Percentiles rank a stretch among this genome's conserved stretches.
Evolutionary conservation across 2,329 filamentous ascomycete species (phyloP).

Genomic region (Aspergillus nomiae): DNA sequence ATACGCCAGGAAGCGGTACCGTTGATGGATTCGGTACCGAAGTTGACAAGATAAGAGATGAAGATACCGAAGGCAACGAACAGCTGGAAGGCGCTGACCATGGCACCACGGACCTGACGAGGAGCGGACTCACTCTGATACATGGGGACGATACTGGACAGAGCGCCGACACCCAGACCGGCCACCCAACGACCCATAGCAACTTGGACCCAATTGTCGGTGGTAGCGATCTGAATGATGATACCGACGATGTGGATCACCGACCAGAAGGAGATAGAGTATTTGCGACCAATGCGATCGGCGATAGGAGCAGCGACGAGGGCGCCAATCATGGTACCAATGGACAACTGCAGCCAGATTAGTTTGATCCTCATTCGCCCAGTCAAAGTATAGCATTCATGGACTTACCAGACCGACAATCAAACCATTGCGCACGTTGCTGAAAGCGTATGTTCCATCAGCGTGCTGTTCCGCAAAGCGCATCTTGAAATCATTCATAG

Average conservation of each 20-base stretch:
- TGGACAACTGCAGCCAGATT: conserved; percentile 40
- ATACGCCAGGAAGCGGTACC: conserved; percentile 52
- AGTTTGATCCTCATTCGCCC: conserved; percentile 1
- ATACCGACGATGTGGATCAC: conserved; percentile 49
- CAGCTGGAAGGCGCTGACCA: conserved; percentile 52
- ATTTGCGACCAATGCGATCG: conserved; percentile 48
- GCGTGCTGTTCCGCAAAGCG: conserved; percentile 42
- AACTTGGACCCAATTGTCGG: conserved; percentile 46
- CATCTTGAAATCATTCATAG: conserved; percentile 48
- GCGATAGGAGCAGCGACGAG: conserved; percentile 48
- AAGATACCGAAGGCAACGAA: conserved; percentile 55
- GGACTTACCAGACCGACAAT: conserved; percentile 47
- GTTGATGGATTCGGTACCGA: conserved; percentile 43
- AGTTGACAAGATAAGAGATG: conserved; percentile 53
- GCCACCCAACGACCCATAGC: conserved; percentile 50
- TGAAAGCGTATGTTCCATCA: conserved; percentile 41
- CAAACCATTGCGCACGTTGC: conserved; percentile 46
- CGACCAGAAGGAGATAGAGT: conserved; percentile 49
- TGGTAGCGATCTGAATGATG: conserved; percentile 49
- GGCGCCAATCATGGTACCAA: conserved; percentile 47
- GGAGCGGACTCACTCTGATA: conserved; percentile 52
- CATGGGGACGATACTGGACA: conserved; percentile 51
- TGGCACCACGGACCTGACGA: conserved; percentile 50
- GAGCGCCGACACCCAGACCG: conserved; percentile 51
- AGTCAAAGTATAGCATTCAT: not conserved